These are phyloP conservation scores for Erodium maritimum DNA, from an alignment of 345 rosid genomes.

Conservation along the genomic window DNA sequence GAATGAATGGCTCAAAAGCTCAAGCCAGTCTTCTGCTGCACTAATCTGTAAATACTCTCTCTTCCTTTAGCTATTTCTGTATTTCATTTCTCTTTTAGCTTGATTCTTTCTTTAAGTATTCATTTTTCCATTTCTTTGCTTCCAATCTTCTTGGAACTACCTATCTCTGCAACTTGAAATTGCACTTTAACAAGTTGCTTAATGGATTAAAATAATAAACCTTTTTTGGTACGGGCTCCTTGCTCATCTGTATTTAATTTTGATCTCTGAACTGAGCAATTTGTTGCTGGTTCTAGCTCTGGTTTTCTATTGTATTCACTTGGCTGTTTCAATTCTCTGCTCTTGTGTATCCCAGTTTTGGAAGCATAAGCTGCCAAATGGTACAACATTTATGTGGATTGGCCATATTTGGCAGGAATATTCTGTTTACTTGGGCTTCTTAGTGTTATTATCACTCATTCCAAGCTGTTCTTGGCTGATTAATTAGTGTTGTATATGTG, in stretches of 20 bases:
- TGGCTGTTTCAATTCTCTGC: neutral
- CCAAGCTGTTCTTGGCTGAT: neutral
- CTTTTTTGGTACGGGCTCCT: neutral
- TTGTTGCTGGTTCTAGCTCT: no score
- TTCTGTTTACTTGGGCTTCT: neutral
- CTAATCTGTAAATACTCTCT: conserved; percentile 22
- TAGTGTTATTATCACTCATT: neutral
- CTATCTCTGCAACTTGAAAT: conserved; percentile 4
- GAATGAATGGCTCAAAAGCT: conserved; percentile 27
- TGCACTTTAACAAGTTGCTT: neutral
- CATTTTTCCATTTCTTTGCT: conserved; percentile 15
- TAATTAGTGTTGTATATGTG: no score
- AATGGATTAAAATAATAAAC: neutral
- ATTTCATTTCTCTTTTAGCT: conserved; percentile 11
- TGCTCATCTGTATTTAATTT: neutral
- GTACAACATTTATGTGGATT: no score
- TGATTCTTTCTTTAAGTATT: neutral
- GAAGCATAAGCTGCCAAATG: no score
- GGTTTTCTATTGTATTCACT: neutral
- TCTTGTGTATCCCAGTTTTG: neutral
- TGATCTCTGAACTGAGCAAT: neutral
- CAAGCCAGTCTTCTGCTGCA: conserved; percentile 13
- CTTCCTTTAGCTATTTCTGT: conserved; percentile 8
- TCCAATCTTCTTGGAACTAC: conserved; percentile 26
- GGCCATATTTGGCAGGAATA: no score